Evolutionary conservation across 768 basidiomycete species (phyloP).

Genomic region (Termitomyces sp.): DNA sequence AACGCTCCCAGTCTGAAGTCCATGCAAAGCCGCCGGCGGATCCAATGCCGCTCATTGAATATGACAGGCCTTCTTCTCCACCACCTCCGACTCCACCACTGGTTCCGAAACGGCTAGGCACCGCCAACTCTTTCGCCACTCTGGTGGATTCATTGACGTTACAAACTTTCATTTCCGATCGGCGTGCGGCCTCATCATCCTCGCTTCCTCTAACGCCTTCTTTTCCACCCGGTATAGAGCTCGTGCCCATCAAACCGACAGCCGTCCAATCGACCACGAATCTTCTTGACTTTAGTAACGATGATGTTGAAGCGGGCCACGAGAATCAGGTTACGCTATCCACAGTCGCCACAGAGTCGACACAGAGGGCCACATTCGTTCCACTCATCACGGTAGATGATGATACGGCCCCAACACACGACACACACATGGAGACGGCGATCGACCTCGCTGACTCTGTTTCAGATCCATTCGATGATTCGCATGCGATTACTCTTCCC

Average conservation of each 20-base stretch:
- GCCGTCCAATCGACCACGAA: background rate
- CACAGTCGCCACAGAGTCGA: background rate
- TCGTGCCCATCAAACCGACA: slow-evolving; percentile 1
- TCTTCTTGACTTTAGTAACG: slow-evolving; percentile 6
- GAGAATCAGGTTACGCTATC: background rate
- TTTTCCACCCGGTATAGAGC: slow-evolving; percentile 6
- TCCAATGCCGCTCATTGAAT: slow-evolving; percentile 5
- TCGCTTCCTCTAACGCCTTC: slow-evolving; percentile 7
- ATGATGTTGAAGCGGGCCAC: background rate
- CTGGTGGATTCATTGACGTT: slow-evolving; percentile 4
- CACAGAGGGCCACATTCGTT: background rate
- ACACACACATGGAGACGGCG: background rate
- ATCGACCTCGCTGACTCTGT: background rate
- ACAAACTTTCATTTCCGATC: slow-evolving; percentile 1
- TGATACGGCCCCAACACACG: background rate
- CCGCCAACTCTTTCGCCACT: slow-evolving; percentile 9
- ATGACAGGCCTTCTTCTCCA: background rate
- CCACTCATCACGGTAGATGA: background rate
- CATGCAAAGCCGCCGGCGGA: background rate
- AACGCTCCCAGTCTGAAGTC: slow-evolving; percentile 1
- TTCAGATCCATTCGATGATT: slow-evolving; percentile 12
- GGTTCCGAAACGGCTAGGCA: slow-evolving; percentile 4
- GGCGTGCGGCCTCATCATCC: slow-evolving; percentile 2
- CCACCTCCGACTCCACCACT: background rate
- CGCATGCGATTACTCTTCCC: background rate